Evolutionary conservation across 345 rosid species (phyloP).

Genomic region (Clarkia xantiana): DNA sequence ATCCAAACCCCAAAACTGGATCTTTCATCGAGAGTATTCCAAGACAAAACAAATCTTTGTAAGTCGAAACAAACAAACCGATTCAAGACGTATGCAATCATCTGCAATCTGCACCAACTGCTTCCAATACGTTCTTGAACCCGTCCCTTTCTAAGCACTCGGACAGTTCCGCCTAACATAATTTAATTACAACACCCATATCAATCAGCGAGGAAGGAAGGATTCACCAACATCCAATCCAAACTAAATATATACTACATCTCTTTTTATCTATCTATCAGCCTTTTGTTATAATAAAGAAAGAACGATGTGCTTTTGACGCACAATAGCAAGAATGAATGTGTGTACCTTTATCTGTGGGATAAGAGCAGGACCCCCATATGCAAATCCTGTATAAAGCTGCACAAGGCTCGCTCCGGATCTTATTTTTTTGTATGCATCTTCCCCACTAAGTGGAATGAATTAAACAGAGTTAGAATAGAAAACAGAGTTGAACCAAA

Average conservation of each 20-base stretch:
- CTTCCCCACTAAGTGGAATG: slow-evolving; percentile 56
- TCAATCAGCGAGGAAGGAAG: too few species aligned
- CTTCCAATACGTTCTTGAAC: slow-evolving; percentile 70
- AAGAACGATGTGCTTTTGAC: neutral
- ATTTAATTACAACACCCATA: neutral
- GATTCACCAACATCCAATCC: neutral
- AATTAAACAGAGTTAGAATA: slow-evolving; percentile 1
- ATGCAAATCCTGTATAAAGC: slow-evolving; percentile 86
- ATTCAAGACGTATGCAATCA: slow-evolving; percentile 9
- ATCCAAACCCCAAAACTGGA: neutral
- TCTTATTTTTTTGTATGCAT: slow-evolving; percentile 85
- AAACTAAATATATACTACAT: neutral
- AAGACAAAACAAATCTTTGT: neutral
- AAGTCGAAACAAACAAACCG: neutral
- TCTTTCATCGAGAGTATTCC: neutral
- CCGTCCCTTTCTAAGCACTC: slow-evolving; percentile 83
- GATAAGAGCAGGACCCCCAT: slow-evolving; percentile 94
- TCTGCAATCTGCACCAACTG: slow-evolving; percentile 81
- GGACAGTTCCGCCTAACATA: slow-evolving; percentile 63
- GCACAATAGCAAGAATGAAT: neutral
- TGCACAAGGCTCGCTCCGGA: slow-evolving; percentile 96
- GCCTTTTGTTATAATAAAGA: neutral
- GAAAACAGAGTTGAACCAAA: neutral
- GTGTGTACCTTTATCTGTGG: slow-evolving; percentile 68
- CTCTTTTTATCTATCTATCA: neutral